Conservation (phyloP, 2,329 filamentous ascomycete species). For the Sclerotinia spermophila region DNA sequence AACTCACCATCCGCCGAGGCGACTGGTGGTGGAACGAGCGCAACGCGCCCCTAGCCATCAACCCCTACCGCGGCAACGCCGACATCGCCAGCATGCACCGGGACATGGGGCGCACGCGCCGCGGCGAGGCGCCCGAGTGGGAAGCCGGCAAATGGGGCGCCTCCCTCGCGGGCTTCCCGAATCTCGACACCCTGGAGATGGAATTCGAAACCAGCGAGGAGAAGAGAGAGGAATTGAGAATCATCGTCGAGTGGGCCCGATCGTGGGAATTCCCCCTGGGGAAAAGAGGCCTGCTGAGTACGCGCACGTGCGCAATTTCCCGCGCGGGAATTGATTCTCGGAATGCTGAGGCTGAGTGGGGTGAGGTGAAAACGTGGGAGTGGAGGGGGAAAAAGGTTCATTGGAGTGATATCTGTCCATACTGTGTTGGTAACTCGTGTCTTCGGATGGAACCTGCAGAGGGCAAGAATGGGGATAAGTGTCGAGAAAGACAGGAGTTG, state of each 20-base stretch:
- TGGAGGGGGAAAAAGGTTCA: neutral
- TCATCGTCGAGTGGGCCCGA: conserved; percentile 28
- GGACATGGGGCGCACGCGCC: conserved; percentile 9
- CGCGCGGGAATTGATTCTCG: neutral
- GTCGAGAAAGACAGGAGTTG: neutral
- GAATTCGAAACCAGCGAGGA: conserved; percentile 32
- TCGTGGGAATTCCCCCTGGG: conserved; percentile 29
- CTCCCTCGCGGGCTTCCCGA: conserved; percentile 22
- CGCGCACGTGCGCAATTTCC: conserved; percentile 8
- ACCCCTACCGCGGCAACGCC: conserved; percentile 21
- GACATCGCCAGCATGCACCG: conserved; percentile 16
- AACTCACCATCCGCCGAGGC: conserved; percentile 29
- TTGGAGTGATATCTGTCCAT: conserved; percentile 10
- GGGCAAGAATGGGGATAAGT: neutral
- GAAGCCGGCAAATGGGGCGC: conserved; percentile 22
- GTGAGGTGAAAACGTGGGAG: neutral
- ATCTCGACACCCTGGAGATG: conserved; percentile 26
- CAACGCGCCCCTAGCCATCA: conserved; percentile 25
- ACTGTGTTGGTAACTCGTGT: neutral
- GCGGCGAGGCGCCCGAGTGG: conserved; percentile 13
- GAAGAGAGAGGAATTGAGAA: conserved; percentile 27
- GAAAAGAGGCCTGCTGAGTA: conserved; percentile 22
- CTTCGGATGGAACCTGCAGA: neutral
- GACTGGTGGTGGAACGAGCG: conserved; percentile 33
- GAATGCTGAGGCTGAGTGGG: neutral